Evolutionary conservation across 1,284 basidiomycete species (phyloP), one percentile per base, ranked within the genome.

Genomic region (Filobasidium uniguttulatum): DNA sequence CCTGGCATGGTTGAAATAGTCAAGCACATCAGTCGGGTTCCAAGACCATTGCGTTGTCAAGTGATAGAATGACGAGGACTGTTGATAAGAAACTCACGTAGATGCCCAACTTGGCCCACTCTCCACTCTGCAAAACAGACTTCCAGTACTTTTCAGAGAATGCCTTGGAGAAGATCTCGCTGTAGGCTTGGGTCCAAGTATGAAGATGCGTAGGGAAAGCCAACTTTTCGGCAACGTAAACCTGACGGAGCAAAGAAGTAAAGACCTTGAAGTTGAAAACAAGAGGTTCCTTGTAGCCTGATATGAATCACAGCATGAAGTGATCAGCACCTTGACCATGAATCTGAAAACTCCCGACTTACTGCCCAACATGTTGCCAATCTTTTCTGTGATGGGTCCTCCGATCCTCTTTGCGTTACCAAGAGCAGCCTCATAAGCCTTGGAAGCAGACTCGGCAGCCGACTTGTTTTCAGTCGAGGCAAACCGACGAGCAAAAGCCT

Each of bases 141-240:
- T 78, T 76, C 81, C 84, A 86, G 70, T 80, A 90, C 23, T 73
- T 71, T 1, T 73, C 69, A 68, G 78, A 81, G 52, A 71, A 73
- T 17, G 81, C 82, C 50, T 79, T 79, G 36, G 75, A 62, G 76
- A 78, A 88, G 57, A 96, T 73, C 36, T 79, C 75, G 52, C 77
- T 71, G 70, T 91, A 94, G 15, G 82, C 83, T 51, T 74, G 73
- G 40, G 76, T 72, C 68, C 88, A 71, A 49, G 79, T 71, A 33
- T 74, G 68, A 47, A 85, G 53, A 23, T 80, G 80, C 14, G 75
- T 75, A 20, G 91, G 93, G 15, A 87, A 87, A 44, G 83, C 79
- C 48, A 97, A 77, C 54, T 80, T 78, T 73, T 97, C 93, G 43
- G 82, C 80, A 57, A 85, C 70, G 74, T 96, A 97, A 54, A 97